Conservation (phyloP, 2,329 filamentous ascomycete species). For the Colletotrichum australisinense region DNA sequence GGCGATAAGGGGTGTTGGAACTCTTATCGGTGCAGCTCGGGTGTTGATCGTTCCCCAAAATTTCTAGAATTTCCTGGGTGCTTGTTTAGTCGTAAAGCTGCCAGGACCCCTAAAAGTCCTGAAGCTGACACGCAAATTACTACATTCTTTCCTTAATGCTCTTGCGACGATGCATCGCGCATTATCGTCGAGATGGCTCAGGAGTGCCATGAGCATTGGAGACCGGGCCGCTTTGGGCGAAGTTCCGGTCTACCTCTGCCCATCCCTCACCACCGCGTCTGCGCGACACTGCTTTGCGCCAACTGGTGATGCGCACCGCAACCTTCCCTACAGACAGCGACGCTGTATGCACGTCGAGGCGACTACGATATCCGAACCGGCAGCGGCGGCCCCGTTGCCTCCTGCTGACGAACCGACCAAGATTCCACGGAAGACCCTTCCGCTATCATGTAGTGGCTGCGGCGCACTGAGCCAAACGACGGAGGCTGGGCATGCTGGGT, state of each 20-base stretch:
- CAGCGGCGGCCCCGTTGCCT: neutral
- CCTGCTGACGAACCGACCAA: conserved; percentile 1
- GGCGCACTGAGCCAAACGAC: conserved; percentile 72
- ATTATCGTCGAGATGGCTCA: conserved; percentile 55
- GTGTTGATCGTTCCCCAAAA: neutral
- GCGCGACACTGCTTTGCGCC: conserved; percentile 33
- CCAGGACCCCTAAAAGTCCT: neutral
- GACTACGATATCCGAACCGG: neutral
- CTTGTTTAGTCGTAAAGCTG: neutral
- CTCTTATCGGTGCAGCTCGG: conserved; percentile 12
- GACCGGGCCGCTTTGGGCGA: conserved; percentile 50
- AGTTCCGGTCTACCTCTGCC: conserved; percentile 62
- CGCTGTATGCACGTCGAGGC: conserved; percentile 43
- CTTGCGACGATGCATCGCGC: conserved; percentile 55
- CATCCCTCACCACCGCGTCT: conserved; percentile 37
- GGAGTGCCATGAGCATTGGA: conserved; percentile 53
- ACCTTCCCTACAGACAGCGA: conserved; percentile 30
- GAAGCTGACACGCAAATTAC: neutral
- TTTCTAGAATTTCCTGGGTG: conserved; percentile 22
- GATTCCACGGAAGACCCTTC: conserved; percentile 49
- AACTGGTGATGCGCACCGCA: conserved; percentile 31
- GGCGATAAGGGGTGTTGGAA: conserved; percentile 20
- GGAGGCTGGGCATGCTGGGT: conserved; percentile 63
- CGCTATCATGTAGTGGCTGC: conserved; percentile 71
- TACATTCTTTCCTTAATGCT: neutral